Evolutionary conservation across 129 eudicot species (phyloP).

Genomic region (Escallonia rubra): DNA sequence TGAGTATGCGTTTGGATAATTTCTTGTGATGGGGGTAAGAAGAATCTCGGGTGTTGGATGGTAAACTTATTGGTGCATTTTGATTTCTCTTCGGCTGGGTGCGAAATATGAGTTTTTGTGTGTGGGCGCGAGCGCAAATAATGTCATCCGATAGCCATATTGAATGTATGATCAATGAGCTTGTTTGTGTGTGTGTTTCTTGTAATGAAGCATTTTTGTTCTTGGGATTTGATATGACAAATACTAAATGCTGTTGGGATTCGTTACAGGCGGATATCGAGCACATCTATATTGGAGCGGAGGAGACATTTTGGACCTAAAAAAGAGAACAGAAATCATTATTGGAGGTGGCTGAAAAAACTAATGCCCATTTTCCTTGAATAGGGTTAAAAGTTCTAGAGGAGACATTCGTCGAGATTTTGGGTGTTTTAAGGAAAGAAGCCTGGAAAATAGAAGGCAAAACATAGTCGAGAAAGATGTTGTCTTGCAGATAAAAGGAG

Average conservation of each 20-base stretch:
- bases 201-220: neutral
- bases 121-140: neutral
- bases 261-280: neutral
- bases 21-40: neutral
- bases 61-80: neutral
- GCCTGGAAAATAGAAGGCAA: neutral
- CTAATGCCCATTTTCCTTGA: conserved; percentile 2
- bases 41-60: neutral
- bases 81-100: neutral
- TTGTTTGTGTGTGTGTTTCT: neutral
- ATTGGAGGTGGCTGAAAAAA: conserved; percentile 1
- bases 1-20: neutral
- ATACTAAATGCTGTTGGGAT: neutral
- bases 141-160: neutral
- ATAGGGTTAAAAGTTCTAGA: conserved; percentile 10
- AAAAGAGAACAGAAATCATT: neutral
- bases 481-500: conserved; percentile 11
- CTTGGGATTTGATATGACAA: neutral
- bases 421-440: neutral
- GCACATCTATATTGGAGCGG: neutral
- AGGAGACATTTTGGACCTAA: neutral
- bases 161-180: neutral
- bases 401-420: neutral
- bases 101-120: neutral
- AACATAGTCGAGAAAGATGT: neutral